These are phyloP conservation scores for Boletus rubropictus DNA, from an alignment of 768 basidiomycete species.

Conservation along the genomic window DNA sequence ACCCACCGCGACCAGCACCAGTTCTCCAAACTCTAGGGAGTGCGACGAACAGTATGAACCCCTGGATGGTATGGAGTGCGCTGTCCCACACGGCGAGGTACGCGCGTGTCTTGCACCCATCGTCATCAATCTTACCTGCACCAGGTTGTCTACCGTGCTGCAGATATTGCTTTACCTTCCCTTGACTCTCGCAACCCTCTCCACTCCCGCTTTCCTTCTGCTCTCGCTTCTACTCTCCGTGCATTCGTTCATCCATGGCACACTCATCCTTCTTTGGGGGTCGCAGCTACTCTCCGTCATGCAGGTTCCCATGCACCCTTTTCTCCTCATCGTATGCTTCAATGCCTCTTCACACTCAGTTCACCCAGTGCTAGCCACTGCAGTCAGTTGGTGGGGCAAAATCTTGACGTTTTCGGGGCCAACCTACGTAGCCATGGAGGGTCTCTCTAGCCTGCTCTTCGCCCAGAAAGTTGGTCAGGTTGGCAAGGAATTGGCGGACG, in stretches of 20 bases:
- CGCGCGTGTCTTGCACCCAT: constrained; percentile 5
- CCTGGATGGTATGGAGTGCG: constrained; percentile 64
- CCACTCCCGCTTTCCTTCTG: constrained; percentile 71
- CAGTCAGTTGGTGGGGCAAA: constrained; percentile 68
- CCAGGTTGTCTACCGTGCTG: constrained; percentile 66
- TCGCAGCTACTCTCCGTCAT: constrained; percentile 68
- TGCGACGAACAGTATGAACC: constrained; percentile 33
- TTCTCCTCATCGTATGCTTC: constrained; percentile 81
- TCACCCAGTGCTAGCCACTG: constrained; percentile 50
- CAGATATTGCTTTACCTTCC: constrained; percentile 84
- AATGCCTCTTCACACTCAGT: constrained; percentile 70
- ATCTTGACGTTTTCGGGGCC: constrained; percentile 68
- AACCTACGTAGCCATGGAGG: constrained; percentile 76
- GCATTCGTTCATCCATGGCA: constrained; percentile 80
- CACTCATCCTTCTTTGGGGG: constrained; percentile 64
- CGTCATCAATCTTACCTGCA: constrained; percentile 4
- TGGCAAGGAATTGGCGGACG: constrained; percentile 64
- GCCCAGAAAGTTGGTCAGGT: constrained; percentile 77
- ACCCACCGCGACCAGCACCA: background rate
- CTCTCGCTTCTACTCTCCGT: constrained; percentile 71
- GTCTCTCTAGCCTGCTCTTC: constrained; percentile 76
- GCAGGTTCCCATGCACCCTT: constrained; percentile 83
- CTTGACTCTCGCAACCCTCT: constrained; percentile 77
- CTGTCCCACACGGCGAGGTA: constrained; percentile 61
- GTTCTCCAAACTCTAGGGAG: background rate